Base-by-base conservation (phyloP, 805 yeast species). In the Komagataella phaffii region DNA sequence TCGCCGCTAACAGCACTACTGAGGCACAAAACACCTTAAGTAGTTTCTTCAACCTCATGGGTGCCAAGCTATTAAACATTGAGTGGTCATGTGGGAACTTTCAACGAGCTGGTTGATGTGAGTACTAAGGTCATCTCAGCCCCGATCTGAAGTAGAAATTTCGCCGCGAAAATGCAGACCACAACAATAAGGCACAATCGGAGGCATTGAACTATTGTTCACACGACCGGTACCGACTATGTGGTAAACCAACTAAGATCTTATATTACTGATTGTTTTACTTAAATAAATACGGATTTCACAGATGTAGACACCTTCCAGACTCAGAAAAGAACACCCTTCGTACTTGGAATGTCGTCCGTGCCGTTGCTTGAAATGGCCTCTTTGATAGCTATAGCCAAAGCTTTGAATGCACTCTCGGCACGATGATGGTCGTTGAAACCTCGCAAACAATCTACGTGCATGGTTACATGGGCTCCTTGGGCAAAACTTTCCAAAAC, bases 381-480 rank as follows among this genome's bases (percentile, higher is more conserved):
- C 63, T 89, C 96, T 58, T 80, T 83, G 49, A 93, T 74, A 3
- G 99, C 99, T 18, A 93, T 74, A 0, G 99, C 99, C 56, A 91
- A 71, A 0, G 98, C 96, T 70, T 93, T 93, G 71, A 93, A 93
- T 0, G 99, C 98, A 64, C 88, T 79, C 68, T 93, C 99, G 46
- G 96, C 87, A 56, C 96, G 74, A 69, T 93, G 99, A 67, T 93
- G 99, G 67, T 93, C 99, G 66, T 93, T 93, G 65, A 79, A 79
- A 0, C 99, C 99, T 58, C 97, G 75, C 53, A 93, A 63, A 65
- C 96, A 88, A 68, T 93, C 99, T 43, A 93, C 96, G 62, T 93
- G 99, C 61, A 93, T 62, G 1, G 99, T 93, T 51, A 93, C 76
- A 54, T 85, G 84, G 1, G 97, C 96, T 45, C 86, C 87, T 60